Percentiles rank a stretch among this genome's conserved stretches.
Evolutionary conservation across 192 early-diverging fungal genomes (phyloP).

Genomic region (Cladochytrium replicatum): DNA sequence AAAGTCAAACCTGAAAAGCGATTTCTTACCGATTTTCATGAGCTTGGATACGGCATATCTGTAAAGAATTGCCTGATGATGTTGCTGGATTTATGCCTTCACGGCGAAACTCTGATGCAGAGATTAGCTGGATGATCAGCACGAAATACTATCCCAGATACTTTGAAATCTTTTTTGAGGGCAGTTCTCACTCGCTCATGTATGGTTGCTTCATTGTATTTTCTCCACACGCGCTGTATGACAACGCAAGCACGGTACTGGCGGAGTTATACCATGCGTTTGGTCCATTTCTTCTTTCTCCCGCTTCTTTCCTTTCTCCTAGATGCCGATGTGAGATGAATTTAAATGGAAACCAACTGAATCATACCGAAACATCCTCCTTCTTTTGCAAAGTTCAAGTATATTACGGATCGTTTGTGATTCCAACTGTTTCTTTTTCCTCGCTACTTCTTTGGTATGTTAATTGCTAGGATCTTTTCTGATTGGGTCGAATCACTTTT

Average conservation of each 20-base stretch:
- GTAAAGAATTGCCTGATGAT: slow-evolving; percentile 42
- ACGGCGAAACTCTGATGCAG: slow-evolving; percentile 26
- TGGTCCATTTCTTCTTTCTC: slow-evolving; percentile 33
- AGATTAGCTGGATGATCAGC: slow-evolving; percentile 5
- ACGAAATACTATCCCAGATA: slow-evolving; percentile 8
- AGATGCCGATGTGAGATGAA: neutral
- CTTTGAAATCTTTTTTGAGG: slow-evolving; percentile 28
- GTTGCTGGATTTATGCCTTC: slow-evolving; percentile 22
- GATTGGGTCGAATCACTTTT: no score
- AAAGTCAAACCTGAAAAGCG: slow-evolving; percentile 36
- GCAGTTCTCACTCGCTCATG: slow-evolving; percentile 18
- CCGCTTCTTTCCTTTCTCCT: slow-evolving; percentile 19
- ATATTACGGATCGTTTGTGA: slow-evolving; percentile 19
- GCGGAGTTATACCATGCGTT: neutral
- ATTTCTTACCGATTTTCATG: slow-evolving; percentile 50
- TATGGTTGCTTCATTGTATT: slow-evolving; percentile 5
- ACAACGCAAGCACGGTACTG: slow-evolving; percentile 21
- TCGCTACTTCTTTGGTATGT: slow-evolving; percentile 19
- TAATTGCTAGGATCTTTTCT: slow-evolving; percentile 18
- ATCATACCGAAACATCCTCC: slow-evolving; percentile 14
- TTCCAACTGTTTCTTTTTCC: slow-evolving; percentile 30
- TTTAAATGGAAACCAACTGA: neutral
- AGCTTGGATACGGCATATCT: slow-evolving; percentile 47
- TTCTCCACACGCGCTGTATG: slow-evolving; percentile 29
- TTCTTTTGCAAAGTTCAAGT: slow-evolving; percentile 29